A percentile compares a stretch with the other conserved stretches of the same genome.
These are phyloP conservation scores for Rheum nobile DNA, from an alignment of 148 eudicot genomes.

Conservation along the genomic window DNA sequence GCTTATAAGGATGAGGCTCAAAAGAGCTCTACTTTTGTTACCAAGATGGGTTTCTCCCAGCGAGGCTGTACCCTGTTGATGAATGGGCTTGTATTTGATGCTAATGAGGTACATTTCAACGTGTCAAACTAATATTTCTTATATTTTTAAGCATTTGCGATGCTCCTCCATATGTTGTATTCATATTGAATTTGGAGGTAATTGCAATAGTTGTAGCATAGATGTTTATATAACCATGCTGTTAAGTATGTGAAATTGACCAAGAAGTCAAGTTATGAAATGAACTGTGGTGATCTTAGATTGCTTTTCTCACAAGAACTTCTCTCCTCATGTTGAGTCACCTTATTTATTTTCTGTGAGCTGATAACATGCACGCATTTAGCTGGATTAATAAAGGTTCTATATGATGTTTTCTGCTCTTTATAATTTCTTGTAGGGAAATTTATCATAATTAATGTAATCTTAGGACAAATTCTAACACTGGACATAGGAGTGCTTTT, in stretches of 20 bases:
- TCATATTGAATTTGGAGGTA: not conserved
- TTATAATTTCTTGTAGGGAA: not conserved
- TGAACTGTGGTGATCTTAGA: not conserved
- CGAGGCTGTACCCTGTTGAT: slow-evolving; percentile 66
- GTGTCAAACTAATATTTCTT: not conserved
- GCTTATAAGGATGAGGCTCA: slow-evolving; percentile 46
- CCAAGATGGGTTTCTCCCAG: slow-evolving; percentile 67
- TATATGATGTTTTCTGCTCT: not conserved
- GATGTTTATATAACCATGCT: not conserved
- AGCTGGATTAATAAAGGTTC: not conserved
- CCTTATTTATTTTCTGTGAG: not conserved
- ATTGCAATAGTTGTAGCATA: not conserved
- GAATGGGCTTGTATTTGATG: slow-evolving; percentile 76
- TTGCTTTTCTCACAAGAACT: not conserved
- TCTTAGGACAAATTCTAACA: not conserved
- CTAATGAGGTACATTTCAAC: slow-evolving; percentile 54
- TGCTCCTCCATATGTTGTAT: not conserved
- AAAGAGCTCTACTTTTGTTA: slow-evolving; percentile 70
- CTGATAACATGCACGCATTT: not conserved
- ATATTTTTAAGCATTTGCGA: not conserved
- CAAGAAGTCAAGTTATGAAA: not conserved
- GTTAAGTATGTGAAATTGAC: not conserved
- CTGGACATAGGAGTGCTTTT: not conserved
- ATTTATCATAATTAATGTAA: not conserved
- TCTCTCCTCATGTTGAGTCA: not conserved